Percentiles rank a stretch among this genome's conserved stretches.
Conservation (phyloP, 2,329 filamentous ascomycete genomes). For the Didymella keratinophila region DNA sequence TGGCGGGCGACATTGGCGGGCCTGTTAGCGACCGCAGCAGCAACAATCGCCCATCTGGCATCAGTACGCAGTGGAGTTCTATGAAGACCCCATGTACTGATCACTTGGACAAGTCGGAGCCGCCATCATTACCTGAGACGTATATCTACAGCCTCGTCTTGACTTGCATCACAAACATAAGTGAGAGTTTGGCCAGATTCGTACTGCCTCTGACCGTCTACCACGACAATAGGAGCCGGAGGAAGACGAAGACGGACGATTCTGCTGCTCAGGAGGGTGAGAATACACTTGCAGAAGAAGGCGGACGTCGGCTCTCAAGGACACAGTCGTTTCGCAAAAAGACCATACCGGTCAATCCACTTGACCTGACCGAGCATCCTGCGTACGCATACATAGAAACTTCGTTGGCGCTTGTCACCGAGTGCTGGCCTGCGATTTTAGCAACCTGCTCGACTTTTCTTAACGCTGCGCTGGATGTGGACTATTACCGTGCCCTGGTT, state of each 20-base stretch:
- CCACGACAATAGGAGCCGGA: conserved; percentile 63
- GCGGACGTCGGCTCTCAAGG: conserved; percentile 59
- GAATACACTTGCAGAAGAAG: conserved; percentile 33
- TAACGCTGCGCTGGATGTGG: conserved; percentile 87
- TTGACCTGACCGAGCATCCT: conserved; percentile 76
- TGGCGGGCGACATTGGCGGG: conserved; percentile 82
- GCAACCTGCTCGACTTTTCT: conserved; percentile 96
- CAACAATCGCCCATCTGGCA: conserved; percentile 73
- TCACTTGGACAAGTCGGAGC: conserved; percentile 89
- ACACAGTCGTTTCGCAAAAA: conserved; percentile 75
- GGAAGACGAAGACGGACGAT: conserved; percentile 53
- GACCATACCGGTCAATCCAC: conserved; percentile 82
- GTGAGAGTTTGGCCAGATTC: conserved; percentile 91
- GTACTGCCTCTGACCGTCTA: conserved; percentile 90
- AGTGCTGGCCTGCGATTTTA: conserved; percentile 94
- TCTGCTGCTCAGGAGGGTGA: conserved; percentile 31
- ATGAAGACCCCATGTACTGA: conserved; percentile 89
- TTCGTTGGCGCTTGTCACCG: conserved; percentile 83
- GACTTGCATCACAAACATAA: conserved; percentile 87
- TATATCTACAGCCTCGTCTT: conserved; percentile 92
- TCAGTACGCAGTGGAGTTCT: conserved; percentile 91
- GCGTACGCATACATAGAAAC: conserved; percentile 74
- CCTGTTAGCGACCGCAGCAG: conserved; percentile 67
- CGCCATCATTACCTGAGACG: conserved; percentile 84
- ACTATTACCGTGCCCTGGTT: conserved; percentile 92